Evolutionary conservation across 2,329 filamentous ascomycete species (phyloP), one percentile per base, ranked within the genome.

Genomic region (Aureobasidium sp.): DNA sequence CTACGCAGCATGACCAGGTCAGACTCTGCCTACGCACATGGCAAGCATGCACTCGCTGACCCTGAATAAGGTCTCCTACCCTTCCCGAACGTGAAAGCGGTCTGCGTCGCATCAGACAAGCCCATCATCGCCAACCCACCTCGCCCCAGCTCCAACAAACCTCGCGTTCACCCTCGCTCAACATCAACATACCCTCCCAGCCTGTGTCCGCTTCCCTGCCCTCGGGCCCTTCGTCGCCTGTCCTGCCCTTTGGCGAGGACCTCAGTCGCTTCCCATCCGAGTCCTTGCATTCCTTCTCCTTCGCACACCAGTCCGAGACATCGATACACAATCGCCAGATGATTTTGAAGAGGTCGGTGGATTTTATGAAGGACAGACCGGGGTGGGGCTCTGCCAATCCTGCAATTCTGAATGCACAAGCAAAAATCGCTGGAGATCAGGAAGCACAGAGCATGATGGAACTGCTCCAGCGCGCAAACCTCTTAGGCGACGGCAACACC

Each of bases 221-320:
- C 9, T 79, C 85, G n/a, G 86, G 81, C 6, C 86, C 87, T 27
- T 79, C 81, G 22, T 91, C 91, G 24, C 90, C 91, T 27, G 84
- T 77, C 7, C 70, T 89, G 45, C 78, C 84, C 64, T 91, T 91
- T 71, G 83, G 85, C 70, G 94, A 97, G 78, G 94, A 99, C 71
- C 83, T 99, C 49, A 87, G 87, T 49, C 87, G 92, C 56, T 99
- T 99, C 72, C 93, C 94, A 1, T 91, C 90, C 68, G 94, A 99
- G 73, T 99, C 94, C 6, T 79, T 99, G 50, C 94, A 99, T 75
- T 99, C 94, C 1, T 99, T 99, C 77, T 97, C 93, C 14, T 99
- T 99, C 74, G 91, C 94, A 44, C 90, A 96, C 68, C 92, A 96
- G 75, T 93, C 92, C 3, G 92, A 96, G 70, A 93, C 97, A 65